A percentile compares a stretch with the other conserved stretches of the same genome.
phyloP scores from a whole-genome alignment of 1,284 basidiomycete genomes.

The Rhodotorula sp. region DNA sequence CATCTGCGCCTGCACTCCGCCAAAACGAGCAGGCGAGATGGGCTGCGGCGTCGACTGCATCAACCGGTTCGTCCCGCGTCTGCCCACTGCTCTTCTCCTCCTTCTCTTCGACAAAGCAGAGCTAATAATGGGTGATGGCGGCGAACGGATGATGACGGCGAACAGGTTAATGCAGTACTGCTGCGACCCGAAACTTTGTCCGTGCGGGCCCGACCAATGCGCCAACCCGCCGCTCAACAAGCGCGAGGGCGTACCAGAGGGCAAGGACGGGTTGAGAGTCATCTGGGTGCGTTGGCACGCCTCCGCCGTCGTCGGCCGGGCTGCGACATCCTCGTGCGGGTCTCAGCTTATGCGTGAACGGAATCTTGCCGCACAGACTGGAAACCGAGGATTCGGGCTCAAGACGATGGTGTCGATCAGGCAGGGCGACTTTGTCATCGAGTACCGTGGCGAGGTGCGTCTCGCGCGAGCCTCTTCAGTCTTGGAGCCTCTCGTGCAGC shows the following conservation, averaged over 20 bases:
- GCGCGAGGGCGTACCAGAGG: constrained; percentile 47
- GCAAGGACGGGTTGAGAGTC: constrained; percentile 41
- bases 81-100: background rate
- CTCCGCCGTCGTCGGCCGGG: too few species aligned
- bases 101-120: background rate
- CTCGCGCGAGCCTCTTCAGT: background rate
- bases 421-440: constrained; percentile 53
- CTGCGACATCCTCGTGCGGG: background rate
- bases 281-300: constrained; percentile 28
- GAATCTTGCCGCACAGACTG: constrained; percentile 46
- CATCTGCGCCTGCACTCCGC: constrained; percentile 49
- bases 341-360: background rate
- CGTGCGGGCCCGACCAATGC: constrained; percentile 47
- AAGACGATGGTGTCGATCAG: constrained; percentile 50
- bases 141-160: background rate
- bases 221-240: constrained; percentile 43
- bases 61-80: constrained; percentile 46
- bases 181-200: constrained; percentile 53
- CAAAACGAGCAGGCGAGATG: constrained; percentile 38
- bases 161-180: constrained; percentile 52
- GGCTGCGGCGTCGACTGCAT: constrained; percentile 53
- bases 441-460: constrained; percentile 54
- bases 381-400: constrained; percentile 53
- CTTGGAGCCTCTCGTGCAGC: background rate
- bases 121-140: too few species aligned